Evolutionary conservation across 345 rosid genomes (phyloP), one percentile per base, ranked within the genome.

Genomic region (Citrus inodora): DNA sequence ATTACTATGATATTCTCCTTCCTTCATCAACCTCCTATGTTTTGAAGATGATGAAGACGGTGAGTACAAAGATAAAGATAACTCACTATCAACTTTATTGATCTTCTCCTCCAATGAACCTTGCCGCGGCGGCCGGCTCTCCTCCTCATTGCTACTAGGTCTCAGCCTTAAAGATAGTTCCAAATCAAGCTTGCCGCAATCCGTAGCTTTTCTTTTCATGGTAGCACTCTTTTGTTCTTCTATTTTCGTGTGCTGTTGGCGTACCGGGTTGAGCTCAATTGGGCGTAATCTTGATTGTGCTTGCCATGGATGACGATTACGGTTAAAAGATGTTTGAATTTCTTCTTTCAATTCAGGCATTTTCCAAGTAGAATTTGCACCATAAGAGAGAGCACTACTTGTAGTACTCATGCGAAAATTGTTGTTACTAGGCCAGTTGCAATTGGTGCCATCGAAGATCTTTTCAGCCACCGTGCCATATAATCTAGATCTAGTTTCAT

Each of bases 41-140:
- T 83, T 87, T 61, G 80, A 80, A 7, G 93, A 79, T 51, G 85
- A 82, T 51, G 85, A 82, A 5, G 85, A 72, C 4, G 87, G 81
- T n/a, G 89, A 80, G 75, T 40, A 86, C 79, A 93, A 76, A 74
- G 96, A 89, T 68, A 93, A 81, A 21, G 91, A 85, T 76, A 93
- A 83, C 35, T 80, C 85, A 79, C 86, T 82, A 46, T 78, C 88
- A 42, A 76, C 74, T 33, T 84, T 85, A 64, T 68, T 84, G 11
- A 53, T 53, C 8, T 40, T 73, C 0, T 51, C 62, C 81, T 82
- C 84, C 81, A 46, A 59, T 73, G 51, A 76, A 37, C 72, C 38
- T 22, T 30, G 65, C 58, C 7, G n/a, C 58, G 22, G 58, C 58
- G 58, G 22, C 65, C 60, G 76, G 28, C 60, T 46, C 4, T 42